phyloP scores from a whole-genome alignment of 805 yeast species.

The Lachancea thermotolerans region DNA sequence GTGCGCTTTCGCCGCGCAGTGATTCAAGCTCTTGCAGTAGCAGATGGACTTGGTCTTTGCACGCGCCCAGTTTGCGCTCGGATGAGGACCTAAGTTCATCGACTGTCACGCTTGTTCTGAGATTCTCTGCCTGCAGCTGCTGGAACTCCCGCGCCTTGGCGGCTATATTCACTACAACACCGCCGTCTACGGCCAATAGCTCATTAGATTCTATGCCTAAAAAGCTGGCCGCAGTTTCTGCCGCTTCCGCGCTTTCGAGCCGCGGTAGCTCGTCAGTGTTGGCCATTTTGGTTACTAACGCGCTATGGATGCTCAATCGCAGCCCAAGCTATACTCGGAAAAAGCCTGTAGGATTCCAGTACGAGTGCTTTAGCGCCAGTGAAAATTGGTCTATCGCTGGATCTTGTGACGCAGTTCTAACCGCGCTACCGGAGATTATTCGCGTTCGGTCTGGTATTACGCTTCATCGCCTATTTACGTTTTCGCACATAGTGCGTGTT shows the following conservation, averaged over 20 bases:
- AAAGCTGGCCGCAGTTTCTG: slow-evolving; percentile 30
- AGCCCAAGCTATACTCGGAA: no score
- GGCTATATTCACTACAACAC: slow-evolving; percentile 25
- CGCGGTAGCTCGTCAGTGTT: not conserved
- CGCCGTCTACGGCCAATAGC: slow-evolving; percentile 18
- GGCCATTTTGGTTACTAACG: not conserved
- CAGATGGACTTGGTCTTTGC: slow-evolving; percentile 27
- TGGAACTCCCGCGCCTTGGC: slow-evolving; percentile 32
- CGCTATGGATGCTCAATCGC: not conserved
- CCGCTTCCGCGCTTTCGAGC: not conserved
- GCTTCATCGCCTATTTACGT: no score
- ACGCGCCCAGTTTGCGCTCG: slow-evolving; percentile 27
- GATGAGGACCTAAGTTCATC: slow-evolving; percentile 36
- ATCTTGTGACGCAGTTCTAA: no score
- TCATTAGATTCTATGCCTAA: slow-evolving; percentile 26
- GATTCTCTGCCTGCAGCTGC: slow-evolving; percentile 33
- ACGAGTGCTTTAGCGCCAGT: no score
- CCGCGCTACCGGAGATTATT: no score
- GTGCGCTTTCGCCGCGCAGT: slow-evolving; percentile 17
- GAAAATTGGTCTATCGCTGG: no score
- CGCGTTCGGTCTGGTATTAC: no score
- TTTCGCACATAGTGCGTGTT: no score
- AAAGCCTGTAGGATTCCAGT: no score
- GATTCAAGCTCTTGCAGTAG: slow-evolving; percentile 19
- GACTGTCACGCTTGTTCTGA: slow-evolving; percentile 33